A percentile compares a stretch with the other conserved stretches of the same genome.
phyloP scores from a whole-genome alignment of 495 filamentous ascomycete genomes.

The Penicillium ochrochloron region DNA sequence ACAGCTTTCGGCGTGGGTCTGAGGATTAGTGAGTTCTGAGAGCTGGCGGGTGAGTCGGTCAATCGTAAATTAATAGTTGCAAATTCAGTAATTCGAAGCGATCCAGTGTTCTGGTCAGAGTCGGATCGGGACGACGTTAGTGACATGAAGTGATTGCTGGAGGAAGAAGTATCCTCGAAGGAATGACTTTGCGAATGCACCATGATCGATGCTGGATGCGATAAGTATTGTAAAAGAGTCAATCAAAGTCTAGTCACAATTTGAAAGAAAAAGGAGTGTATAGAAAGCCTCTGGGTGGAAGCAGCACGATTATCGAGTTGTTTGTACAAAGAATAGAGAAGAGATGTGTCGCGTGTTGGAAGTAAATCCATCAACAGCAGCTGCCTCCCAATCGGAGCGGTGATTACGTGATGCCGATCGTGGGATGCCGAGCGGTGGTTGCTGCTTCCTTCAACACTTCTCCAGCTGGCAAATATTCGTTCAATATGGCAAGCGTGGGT shows the following conservation, averaged over 20 bases:
- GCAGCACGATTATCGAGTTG: conserved; percentile 2
- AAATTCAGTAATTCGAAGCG: conserved; percentile 27
- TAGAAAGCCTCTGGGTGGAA: conserved; percentile 1
- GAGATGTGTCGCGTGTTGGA: conserved; percentile 3
- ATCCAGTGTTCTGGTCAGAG: conserved; percentile 15
- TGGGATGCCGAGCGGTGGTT: conserved; percentile 4
- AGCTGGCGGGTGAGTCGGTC: conserved; percentile 21
- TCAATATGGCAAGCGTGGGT: conserved; percentile 57
- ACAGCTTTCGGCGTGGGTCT: conserved; percentile 5
- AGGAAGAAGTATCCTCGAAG: conserved; percentile 27
- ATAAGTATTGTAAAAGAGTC: neutral
- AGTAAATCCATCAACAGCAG: conserved; percentile 3
- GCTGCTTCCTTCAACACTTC: conserved; percentile 15
- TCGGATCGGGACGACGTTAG: conserved; percentile 21
- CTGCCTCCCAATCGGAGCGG: conserved; percentile 6
- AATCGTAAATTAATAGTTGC: conserved; percentile 26
- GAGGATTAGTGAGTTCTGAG: conserved; percentile 20
- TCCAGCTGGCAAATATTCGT: neutral
- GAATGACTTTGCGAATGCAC: conserved; percentile 34
- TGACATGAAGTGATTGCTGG: conserved; percentile 17
- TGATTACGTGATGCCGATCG: conserved; percentile 15
- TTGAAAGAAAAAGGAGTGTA: conserved; percentile 31
- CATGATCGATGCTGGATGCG: conserved; percentile 24
- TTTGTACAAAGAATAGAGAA: conserved; percentile 6
- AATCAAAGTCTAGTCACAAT: conserved; percentile 1